phyloP scores from a whole-genome alignment of 2,329 filamentous ascomycete species.

The Geosmithia putterillii region DNA sequence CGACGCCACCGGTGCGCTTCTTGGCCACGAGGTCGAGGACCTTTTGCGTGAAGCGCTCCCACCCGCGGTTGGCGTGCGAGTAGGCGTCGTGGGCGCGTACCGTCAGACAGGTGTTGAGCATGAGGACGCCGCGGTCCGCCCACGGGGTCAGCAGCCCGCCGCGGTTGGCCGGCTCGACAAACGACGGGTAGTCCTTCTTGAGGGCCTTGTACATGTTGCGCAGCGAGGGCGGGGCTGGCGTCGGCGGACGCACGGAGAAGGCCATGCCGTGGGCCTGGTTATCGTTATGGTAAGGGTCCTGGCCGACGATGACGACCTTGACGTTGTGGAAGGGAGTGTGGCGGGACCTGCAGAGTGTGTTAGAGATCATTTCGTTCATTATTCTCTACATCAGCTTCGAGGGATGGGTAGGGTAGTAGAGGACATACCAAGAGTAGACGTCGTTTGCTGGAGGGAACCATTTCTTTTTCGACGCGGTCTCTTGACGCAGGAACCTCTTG shows the following conservation, averaged over 20 bases:
- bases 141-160: conserved; percentile 81
- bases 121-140: conserved; percentile 84
- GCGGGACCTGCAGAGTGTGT: conserved; percentile 59
- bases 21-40: conserved; percentile 80
- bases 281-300: conserved; percentile 93
- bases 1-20: conserved; percentile 67
- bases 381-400: not conserved
- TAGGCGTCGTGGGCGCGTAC: conserved; percentile 84
- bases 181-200: conserved; percentile 76
- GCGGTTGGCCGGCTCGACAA: conserved; percentile 61
- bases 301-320: conserved; percentile 86
- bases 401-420: not conserved
- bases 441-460: conserved; percentile 82
- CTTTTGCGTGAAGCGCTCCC: conserved; percentile 87
- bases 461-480: conserved; percentile 60
- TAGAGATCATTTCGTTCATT: not conserved
- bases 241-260: conserved; percentile 88
- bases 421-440: conserved; percentile 77
- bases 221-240: conserved; percentile 76
- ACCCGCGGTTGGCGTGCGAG: conserved; percentile 74
- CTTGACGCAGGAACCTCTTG: conserved; percentile 75
- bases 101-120: conserved; percentile 91
- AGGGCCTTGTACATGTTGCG: conserved; percentile 88
- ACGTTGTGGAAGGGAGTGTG: conserved; percentile 81
- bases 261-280: conserved; percentile 95